Conservation (phyloP, 2,329 filamentous ascomycete genomes). For the Epichloe hybrida region DNA sequence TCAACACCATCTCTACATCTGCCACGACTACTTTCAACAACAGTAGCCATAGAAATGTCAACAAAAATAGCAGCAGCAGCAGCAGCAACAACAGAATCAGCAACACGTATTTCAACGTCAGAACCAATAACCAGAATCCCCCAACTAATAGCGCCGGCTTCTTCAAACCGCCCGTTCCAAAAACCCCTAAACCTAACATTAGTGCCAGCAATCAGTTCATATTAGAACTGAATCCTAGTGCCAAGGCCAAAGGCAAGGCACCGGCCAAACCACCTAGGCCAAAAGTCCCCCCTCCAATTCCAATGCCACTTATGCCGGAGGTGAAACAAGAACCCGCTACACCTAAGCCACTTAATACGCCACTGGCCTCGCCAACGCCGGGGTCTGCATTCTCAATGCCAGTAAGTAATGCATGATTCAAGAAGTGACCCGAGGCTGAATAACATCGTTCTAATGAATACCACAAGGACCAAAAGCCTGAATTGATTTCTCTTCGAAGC, state of each 20-base stretch:
- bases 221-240: conserved; percentile 20
- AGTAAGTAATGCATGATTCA: conserved; percentile 12
- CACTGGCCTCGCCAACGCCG: conserved; percentile 11
- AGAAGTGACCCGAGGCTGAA: background rate
- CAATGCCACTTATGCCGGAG: conserved; percentile 12
- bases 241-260: conserved; percentile 22
- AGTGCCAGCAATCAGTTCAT: conserved; percentile 22
- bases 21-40: background rate
- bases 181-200: conserved; percentile 25
- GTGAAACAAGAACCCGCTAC: conserved; percentile 20
- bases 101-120: no score
- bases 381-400: conserved; percentile 7
- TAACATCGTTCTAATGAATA: background rate
- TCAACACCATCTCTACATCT: conserved; percentile 7
- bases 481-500: conserved; percentile 16
- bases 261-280: conserved; percentile 20
- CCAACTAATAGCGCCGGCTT: conserved; percentile 11
- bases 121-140: background rate
- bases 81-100: background rate
- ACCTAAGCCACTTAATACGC: conserved; percentile 13
- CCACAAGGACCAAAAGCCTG: conserved; percentile 15
- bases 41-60: background rate
- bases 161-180: conserved; percentile 25
- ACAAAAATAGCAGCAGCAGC: background rate
- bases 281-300: conserved; percentile 11